A percentile compares a stretch with the other conserved stretches of the same genome.
Evolutionary conservation across 2,329 filamentous ascomycete genomes (phyloP).

Genomic region (Sporothrix luriei): DNA sequence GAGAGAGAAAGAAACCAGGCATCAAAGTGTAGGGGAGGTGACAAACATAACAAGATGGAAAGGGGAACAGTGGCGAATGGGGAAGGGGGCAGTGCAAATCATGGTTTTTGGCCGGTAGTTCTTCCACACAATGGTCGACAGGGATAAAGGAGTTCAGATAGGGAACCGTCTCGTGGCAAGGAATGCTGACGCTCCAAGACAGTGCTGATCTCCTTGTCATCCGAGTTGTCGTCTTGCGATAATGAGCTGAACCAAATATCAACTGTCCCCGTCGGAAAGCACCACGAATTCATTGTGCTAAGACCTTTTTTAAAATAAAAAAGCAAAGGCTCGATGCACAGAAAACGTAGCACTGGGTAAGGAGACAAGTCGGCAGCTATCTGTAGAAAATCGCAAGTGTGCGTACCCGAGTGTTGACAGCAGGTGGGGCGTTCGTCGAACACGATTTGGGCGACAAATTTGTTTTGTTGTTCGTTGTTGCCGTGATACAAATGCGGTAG

Average conservation of each 20-base stretch:
- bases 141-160: neutral
- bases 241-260: neutral
- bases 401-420: slow-evolving; percentile 5
- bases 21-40: neutral
- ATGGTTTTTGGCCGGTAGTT: slow-evolving; percentile 16
- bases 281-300: neutral
- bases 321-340: neutral
- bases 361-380: slow-evolving; percentile 9
- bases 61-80: slow-evolving; percentile 24
- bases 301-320: neutral
- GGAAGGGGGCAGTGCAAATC: slow-evolving; percentile 30
- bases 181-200: neutral
- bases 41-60: slow-evolving; percentile 1
- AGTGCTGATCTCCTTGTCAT: neutral
- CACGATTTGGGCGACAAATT: neutral
- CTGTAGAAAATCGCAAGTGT: slow-evolving; percentile 12
- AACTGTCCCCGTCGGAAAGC: neutral
- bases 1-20: neutral
- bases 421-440: neutral
- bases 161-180: neutral
- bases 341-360: neutral
- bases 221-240: slow-evolving; percentile 11
- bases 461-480: slow-evolving; percentile 17
- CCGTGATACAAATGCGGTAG: neutral
- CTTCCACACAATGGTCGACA: slow-evolving; percentile 17